Base-by-base conservation (phyloP, 306 rosid genomes). In the Quercus alba region DNA sequence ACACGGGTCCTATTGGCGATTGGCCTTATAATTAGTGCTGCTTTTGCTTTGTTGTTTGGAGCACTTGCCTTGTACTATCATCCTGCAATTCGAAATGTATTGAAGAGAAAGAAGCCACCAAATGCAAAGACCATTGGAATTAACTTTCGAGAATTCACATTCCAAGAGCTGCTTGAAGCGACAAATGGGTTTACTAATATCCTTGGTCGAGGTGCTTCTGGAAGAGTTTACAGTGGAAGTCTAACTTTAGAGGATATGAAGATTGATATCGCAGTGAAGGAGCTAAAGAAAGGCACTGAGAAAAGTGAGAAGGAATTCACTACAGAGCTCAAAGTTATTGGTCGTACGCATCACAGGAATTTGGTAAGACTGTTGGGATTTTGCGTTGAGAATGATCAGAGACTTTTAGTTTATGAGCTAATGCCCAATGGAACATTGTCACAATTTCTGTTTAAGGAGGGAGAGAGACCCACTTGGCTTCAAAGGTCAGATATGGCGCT, bases 131-230 rank as follows among this genome's bases (percentile, higher is more conserved):
- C 75, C 11, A 83, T 83, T 20, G 84, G 87, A 72, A 79, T 84
- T 77, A 84, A 84, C 78, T 84, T 84, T 71, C 80, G 87, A 31
- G 78, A 84, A 74, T 84, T 84, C 78, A 79, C 81, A 26, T 84
- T 75, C 21, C 81, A 80, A 72, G 84, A 80, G 76, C 81, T 84
- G 67, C 81, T 23, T 80, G 81, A 75, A 64, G 87, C 76, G 61
- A 80, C 87, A 21, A 23, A 54, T 56, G 87, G 84, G 35, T 84
- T 84, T 55, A 20, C 21, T 66, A 76, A 52, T 52, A 56, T 20
- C 28, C 77, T 84, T 17, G 87, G 87, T 6, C 56, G 5, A 38
- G 87, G 87, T 44, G 72, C 84, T 62, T 85, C 83, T 2, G 83
- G 83, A 21, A 81, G 71, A 54, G 88, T 85, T 66, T 81, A 77